Percentiles rank a stretch among this genome's conserved stretches.
These are phyloP conservation scores for Coemansia sp. DNA, from an alignment of 192 early-diverging fungal species.

Conservation along the genomic window DNA sequence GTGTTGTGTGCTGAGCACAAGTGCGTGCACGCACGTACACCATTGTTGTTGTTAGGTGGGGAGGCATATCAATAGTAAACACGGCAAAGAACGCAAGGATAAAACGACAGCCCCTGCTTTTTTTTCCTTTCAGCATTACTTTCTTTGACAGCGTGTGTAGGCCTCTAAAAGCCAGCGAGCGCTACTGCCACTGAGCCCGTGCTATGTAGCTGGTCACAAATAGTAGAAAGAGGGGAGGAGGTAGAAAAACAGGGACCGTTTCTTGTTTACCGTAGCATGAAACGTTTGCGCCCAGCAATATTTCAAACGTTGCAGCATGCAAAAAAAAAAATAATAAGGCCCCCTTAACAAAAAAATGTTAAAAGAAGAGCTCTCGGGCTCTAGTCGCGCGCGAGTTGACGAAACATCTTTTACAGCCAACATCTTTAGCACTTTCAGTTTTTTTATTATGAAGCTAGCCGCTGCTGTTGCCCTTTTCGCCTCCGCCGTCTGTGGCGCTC, in stretches of 20 bases:
- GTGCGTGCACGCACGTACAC: neutral
- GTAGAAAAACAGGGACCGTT: neutral
- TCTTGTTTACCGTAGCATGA: neutral
- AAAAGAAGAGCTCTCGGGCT: neutral
- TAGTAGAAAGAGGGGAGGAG: neutral
- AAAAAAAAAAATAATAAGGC: neutral
- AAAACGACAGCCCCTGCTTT: neutral
- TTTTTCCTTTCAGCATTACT: neutral
- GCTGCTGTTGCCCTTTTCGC: neutral
- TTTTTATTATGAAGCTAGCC: slow-evolving; percentile 18
- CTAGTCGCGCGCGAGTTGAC: neutral
- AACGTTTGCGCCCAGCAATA: neutral
- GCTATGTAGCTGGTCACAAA: neutral
- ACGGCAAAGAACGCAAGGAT: neutral
- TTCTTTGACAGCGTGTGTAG: neutral
- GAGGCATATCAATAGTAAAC: neutral
- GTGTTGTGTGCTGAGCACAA: neutral
- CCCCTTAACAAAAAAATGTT: neutral
- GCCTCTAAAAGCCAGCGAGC: neutral
- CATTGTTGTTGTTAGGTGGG: neutral
- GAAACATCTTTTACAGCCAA: neutral
- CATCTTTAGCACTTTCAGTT: neutral
- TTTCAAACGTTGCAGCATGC: neutral
- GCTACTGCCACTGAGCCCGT: neutral
- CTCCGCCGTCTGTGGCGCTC: neutral